Evolutionary conservation across 2,329 filamentous ascomycete genomes (phyloP).

Genomic region (Microsporum ferrugineum): DNA sequence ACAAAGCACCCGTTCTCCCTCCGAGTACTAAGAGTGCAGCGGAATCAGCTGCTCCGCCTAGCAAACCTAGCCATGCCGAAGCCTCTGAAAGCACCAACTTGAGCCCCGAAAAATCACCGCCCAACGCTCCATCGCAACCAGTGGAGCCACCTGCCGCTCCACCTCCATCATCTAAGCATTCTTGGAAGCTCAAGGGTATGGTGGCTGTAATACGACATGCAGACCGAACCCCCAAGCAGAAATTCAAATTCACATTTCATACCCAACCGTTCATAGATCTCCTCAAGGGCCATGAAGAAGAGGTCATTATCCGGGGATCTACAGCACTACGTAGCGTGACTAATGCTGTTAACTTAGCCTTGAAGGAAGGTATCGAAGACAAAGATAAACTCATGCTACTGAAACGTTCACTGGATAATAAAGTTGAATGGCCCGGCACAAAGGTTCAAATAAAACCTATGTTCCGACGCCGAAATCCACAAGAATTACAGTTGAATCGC

Average conservation of each 20-base stretch:
- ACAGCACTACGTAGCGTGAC: conserved; percentile 80
- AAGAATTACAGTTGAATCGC: conserved; percentile 37
- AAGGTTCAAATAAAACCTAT: conserved; percentile 99
- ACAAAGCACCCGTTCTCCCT: not conserved
- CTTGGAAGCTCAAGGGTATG: conserved; percentile 97
- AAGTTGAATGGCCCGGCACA: conserved; percentile 86
- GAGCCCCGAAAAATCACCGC: not conserved
- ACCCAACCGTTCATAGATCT: conserved; percentile 91
- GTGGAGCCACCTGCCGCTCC: conserved; percentile 33
- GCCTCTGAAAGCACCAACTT: not conserved
- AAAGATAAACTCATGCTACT: conserved; percentile 72
- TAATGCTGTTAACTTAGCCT: conserved; percentile 70
- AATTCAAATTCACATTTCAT: conserved; percentile 99
- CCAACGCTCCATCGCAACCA: not conserved
- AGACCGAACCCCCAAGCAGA: conserved; percentile 95
- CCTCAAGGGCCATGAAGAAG: conserved; percentile 88
- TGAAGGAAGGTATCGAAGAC: conserved; percentile 72
- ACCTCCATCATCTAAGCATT: conserved; percentile 67
- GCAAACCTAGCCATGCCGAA: not conserved
- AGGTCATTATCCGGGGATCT: conserved; percentile 87
- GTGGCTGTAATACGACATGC: conserved; percentile 94
- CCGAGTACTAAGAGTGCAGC: not conserved
- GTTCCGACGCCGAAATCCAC: conserved; percentile 78
- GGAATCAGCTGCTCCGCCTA: not conserved
- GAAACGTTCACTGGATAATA: conserved; percentile 78